Percentiles rank a stretch among this genome's conserved stretches.
These are phyloP conservation scores for Candida yuanshanica DNA, from an alignment of 805 yeast species.

Conservation along the genomic window DNA sequence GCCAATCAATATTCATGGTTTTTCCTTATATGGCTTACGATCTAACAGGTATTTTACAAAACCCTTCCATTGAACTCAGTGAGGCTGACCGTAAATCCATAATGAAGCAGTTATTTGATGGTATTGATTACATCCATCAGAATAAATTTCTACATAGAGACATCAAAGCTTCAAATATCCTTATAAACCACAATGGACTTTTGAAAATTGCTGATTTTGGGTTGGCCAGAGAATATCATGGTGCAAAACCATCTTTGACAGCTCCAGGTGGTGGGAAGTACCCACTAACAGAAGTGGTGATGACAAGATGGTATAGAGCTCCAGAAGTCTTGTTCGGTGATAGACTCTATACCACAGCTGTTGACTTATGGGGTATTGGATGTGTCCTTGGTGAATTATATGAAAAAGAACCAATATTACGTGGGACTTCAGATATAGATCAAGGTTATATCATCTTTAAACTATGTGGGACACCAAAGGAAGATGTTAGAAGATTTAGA, in stretches of 20 bases:
- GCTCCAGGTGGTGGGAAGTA: conserved; percentile 39
- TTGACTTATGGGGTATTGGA: conserved; percentile 97
- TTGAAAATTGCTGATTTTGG: conserved; percentile 96
- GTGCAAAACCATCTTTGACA: conserved; percentile 47
- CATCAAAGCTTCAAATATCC: conserved; percentile 92
- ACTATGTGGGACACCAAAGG: conserved; percentile 74
- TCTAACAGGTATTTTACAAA: conserved; percentile 81
- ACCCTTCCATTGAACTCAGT: conserved; percentile 57
- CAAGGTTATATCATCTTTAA: conserved; percentile 81
- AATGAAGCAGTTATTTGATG: conserved; percentile 70
- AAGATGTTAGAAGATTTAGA: conserved; percentile 32
- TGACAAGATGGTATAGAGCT: conserved; percentile 96
- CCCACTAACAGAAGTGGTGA: conserved; percentile 66
- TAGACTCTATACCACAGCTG: conserved; percentile 82
- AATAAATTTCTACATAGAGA: conserved; percentile 71
- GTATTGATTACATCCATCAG: conserved; percentile 75
- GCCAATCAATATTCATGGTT: conserved; percentile 65
- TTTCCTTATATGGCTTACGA: conserved; percentile 92
- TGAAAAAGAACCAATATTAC: conserved; percentile 73
- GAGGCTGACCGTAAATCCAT: conserved; percentile 77
- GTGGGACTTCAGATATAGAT: conserved; percentile 80
- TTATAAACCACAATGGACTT: conserved; percentile 69
- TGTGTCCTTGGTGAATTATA: conserved; percentile 93
- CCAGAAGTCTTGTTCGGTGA: conserved; percentile 91
- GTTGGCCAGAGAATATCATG: conserved; percentile 71